Base-by-base conservation (phyloP, 2,329 filamentous ascomycete genomes). In the Erysiphe neolycopersici region DNA sequence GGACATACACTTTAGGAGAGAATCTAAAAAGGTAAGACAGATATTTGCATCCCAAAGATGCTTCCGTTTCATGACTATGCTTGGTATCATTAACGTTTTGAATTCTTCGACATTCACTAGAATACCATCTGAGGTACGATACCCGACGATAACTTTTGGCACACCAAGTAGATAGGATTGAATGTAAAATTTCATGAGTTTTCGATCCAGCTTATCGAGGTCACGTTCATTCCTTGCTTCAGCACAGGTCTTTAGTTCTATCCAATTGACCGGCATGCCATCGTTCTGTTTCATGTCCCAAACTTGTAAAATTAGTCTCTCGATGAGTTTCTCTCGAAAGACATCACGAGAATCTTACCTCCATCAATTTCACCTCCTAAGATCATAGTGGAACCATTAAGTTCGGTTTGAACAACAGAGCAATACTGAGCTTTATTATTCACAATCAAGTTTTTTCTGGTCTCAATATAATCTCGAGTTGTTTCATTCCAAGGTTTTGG, bases 401-500 rank as follows among this genome's bases (percentile, higher is more conserved):
- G 79, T 0, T 81, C 82, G 0, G 87, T 95, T 33, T 76, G 74
- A 1, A 93, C 85, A 17, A 98, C 72, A 2, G 85, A 94, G 62
- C 89, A 98, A 63, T 95, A 95, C 56, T 98, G 89, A 0, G 81
- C 79, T 54, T 84, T 74, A 58, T 95, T 98, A 58, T 77, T 85
- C 42, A 94, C 85, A 9, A 76, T 54, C 44, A 78, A 65, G 2
- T 72, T 59, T 38, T 79, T 73, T 26, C 89, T 73, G 45, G 61
- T 63, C 56, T 93, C 85, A 48, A 98, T 94, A 46, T 76, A 73
- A 1, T 80, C 76, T 45, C 81, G 71, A 0, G 74, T 63, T 0
- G 73, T 77, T 45, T 78, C 70, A 44, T 69, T 74, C 75, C 85
- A 94, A 0, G 77, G 69, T 2, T 67, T 62, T 2, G 81, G 76